These are phyloP conservation scores for Globisporangium parvum DNA, from an alignment of 352 stramenopile species.

Conservation along the genomic window DNA sequence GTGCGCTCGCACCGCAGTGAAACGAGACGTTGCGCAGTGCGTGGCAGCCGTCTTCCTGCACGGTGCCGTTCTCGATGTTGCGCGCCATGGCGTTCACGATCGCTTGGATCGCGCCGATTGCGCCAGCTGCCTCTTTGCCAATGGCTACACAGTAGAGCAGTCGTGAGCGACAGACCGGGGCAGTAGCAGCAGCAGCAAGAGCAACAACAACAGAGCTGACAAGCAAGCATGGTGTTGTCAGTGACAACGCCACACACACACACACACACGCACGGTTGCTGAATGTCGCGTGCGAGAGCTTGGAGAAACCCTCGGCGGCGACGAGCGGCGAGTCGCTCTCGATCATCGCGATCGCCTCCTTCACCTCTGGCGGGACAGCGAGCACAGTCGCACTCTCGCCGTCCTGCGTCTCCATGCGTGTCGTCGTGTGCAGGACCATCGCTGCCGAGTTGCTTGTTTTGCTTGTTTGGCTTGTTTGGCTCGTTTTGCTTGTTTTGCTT, in stretches of 20 bases:
- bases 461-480: background rate
- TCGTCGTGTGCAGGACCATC: constrained; percentile 43
- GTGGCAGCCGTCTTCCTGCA: constrained; percentile 71
- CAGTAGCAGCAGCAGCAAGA: background rate
- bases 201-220: background rate
- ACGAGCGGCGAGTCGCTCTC: constrained; percentile 50
- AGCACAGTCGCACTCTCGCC: constrained; percentile 24
- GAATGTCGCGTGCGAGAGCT: constrained; percentile 71
- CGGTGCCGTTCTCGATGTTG: constrained; percentile 50
- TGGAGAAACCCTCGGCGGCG: constrained; percentile 53
- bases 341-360: constrained; percentile 54
- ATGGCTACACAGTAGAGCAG: constrained; percentile 25
- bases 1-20: constrained; percentile 30
- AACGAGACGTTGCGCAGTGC: constrained; percentile 73
- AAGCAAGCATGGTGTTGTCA: background rate
- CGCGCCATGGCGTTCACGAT: constrained; percentile 65
- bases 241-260: background rate
- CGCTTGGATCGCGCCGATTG: constrained; percentile 41
- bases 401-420: constrained; percentile 38
- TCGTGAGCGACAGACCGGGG: background rate
- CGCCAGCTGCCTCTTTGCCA: constrained; percentile 58
- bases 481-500: background rate
- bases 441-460: background rate
- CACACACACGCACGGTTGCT: constrained; percentile 47
- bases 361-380: constrained; percentile 33